Conservation (phyloP, 306 rosid genomes). For the Trichosanthes cucumerina region DNA sequence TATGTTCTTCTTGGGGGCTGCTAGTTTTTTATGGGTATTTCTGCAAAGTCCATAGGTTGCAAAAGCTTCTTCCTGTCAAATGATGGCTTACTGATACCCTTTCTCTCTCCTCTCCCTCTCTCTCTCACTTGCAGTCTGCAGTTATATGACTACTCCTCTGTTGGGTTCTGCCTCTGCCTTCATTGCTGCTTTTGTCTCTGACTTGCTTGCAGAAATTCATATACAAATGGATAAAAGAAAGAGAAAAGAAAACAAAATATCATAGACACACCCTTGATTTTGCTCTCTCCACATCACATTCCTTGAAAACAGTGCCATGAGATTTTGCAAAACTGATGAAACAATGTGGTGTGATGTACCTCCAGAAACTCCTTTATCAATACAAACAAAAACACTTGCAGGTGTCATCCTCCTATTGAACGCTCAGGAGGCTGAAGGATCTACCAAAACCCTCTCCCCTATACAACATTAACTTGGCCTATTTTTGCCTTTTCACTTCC, state of each 20-base stretch:
- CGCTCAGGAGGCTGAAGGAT: conserved; percentile 3
- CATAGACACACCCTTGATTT: conserved; percentile 8
- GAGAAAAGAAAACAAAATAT: conserved; percentile 4
- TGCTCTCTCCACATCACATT: conserved; percentile 11
- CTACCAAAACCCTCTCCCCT: background rate
- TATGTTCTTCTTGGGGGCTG: conserved; percentile 15
- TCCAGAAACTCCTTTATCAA: conserved; percentile 1
- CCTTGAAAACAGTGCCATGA: conserved; percentile 12
- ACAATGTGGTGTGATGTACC: conserved; percentile 7
- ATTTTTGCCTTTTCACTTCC: background rate
- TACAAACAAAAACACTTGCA: background rate
- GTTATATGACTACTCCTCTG: conserved; percentile 1
- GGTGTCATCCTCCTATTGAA: conserved; percentile 6
- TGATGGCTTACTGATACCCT: conserved; percentile 32
- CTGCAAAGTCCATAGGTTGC: conserved; percentile 23
- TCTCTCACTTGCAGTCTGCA: conserved; percentile 11
- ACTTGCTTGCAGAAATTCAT: conserved; percentile 8
- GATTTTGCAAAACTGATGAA: conserved; percentile 10
- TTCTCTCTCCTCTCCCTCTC: conserved; percentile 10
- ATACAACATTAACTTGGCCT: background rate
- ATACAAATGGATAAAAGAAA: conserved; percentile 8
- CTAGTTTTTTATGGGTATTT: conserved; percentile 17
- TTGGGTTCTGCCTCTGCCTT: conserved; percentile 5
- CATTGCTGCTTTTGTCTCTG: conserved; percentile 15
- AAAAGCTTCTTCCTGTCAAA: conserved; percentile 43